Base-by-base conservation (phyloP, 2,329 filamentous ascomycete genomes). In the Aspergillus persii region DNA sequence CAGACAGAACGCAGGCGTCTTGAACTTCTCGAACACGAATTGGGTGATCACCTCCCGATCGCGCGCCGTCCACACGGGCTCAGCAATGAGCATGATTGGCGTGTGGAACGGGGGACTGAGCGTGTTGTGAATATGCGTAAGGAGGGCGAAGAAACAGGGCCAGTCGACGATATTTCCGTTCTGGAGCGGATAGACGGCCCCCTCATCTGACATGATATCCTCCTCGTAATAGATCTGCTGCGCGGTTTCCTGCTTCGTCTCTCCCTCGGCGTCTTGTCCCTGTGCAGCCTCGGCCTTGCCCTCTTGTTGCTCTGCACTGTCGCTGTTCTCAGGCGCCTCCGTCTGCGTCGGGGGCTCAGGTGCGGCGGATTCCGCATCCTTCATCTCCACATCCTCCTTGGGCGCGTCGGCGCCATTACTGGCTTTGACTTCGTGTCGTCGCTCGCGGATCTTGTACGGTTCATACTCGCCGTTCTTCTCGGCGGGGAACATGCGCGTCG, bases 21-120 rank as follows among this genome's bases (percentile, higher is more conserved):
- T 95, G 72, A 96, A 96, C 77, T 95, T 96, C 77, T 99, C 95
- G 70, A 99, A 99, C 64, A 98, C 86, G 80, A 96, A 99, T 63
- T 95, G 91, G 12, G 93, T 90, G 65, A 99, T 88, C 44, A 85
- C 85, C 77, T 98, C 94, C 72, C 89, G 89, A 75, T 97, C 92
- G 62, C 89, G 88, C 8, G 90, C 86, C 3, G 92, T 92, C 94
- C 95, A 99, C 66, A 88, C 89, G 3, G 95, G 93, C 67, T 96
- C 91, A 7, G 90, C 86, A 76, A 98, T 89, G 63, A 99, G 86
- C 74, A 98, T 84, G 64, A 99, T 91, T 2, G 95, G 93, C 0
- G 94, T 97, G 78, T 97, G 95, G 74, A 96, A 95, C 3, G 91
- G 92, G 29, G 92, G 92, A 61, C 92, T 95, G 60, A 99, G 85